Base-by-base conservation (phyloP, 805 yeast species). In the Kurtzmaniella cleridarum region DNA sequence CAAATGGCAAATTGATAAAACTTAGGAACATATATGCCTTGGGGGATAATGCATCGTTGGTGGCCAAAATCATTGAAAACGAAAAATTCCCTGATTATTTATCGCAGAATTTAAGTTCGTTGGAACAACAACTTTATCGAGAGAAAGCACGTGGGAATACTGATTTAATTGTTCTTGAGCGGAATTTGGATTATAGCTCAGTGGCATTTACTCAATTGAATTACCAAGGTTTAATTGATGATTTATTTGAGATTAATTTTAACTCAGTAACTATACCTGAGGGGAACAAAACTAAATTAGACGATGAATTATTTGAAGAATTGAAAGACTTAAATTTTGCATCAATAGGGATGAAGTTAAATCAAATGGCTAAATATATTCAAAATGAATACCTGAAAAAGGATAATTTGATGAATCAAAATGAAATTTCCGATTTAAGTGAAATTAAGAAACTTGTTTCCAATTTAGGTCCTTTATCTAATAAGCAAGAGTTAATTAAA, bases 151-250 rank as follows among this genome's bases (percentile, higher is more conserved):
- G 66, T 9, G 63, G 74, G 34, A 81, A 80, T 42, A 73, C 79
- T 37, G 95, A 91, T 52, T 60, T 90, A 23, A 69, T 91, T 5
- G 81, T 90, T 1, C 53, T 91, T 15, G 98, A 91, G 53, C 66
- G 98, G 35, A 76, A 81, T 38, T 57, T 81, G 23, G 98, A 91
- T 60, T 71, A 76, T 32, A 57, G 84, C 3, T 78, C 95, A 1
- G 81, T 88, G 1, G 51, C 87, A 9, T 61, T 88, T 39, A 77
- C 80, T 18, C 97, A 90, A 50, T 61, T 90, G 49, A 84, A 88
- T 2, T 91, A 90, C 55, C 68, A 76, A 13, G 98, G 98, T 0
- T 65, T 93, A 12, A 65, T 89, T 15, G 90, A 85, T 55, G 96
- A 90, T 49, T 55, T 78, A 10, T 70, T 78, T 47, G 78, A 75